These are phyloP conservation scores for Waltiozyma sp. DNA, from an alignment of 1,139 yeast species.

Conservation along the genomic window DNA sequence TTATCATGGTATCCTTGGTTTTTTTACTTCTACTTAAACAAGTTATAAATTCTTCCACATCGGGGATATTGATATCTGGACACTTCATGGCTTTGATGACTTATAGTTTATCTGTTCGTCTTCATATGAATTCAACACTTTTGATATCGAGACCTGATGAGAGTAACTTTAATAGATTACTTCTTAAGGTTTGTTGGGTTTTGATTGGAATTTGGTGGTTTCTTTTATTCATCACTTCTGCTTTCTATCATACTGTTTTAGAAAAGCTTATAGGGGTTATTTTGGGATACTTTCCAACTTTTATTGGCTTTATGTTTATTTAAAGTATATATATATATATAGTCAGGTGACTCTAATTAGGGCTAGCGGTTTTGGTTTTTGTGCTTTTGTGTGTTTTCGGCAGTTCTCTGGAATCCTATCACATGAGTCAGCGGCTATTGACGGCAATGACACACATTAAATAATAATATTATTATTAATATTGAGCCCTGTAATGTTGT, in stretches of 20 bases:
- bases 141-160: not conserved
- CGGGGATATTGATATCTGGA: slow-evolving; percentile 10
- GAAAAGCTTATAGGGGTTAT: slow-evolving; percentile 10
- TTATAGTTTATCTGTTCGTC: slow-evolving; percentile 5
- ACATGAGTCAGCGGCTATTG: too few relatives aligned
- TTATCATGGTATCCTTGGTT: not conserved
- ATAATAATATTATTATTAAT: too few relatives aligned
- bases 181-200: not conserved
- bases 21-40: not conserved
- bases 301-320: not conserved
- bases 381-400: too few relatives aligned
- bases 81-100: slow-evolving; percentile 12
- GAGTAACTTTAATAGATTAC: too few relatives aligned
- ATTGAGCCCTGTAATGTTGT: too few relatives aligned
- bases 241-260: slow-evolving; percentile 11
- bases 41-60: not conserved
- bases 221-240: slow-evolving; percentile 9
- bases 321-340: too few relatives aligned
- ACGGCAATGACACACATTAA: too few relatives aligned
- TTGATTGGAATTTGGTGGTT: slow-evolving; percentile 8
- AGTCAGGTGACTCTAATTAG: too few relatives aligned
- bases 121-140: not conserved
- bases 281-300: slow-evolving; percentile 4
- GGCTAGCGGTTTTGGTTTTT: too few relatives aligned
- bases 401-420: too few relatives aligned